phyloP scores from a whole-genome alignment of 495 filamentous ascomycete genomes.

The Neurospora sp. region DNA sequence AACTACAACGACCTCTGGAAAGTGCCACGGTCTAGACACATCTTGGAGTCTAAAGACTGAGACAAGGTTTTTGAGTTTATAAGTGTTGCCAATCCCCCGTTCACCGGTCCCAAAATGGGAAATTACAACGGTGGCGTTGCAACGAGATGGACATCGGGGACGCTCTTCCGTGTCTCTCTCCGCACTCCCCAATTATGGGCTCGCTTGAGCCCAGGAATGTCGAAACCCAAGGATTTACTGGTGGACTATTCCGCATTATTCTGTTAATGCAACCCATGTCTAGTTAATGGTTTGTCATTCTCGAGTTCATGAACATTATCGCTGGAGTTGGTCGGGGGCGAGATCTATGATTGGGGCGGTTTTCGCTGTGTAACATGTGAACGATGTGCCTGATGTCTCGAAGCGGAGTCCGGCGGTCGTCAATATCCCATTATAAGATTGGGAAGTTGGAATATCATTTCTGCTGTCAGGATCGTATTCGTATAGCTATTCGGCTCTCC shows the following conservation, averaged over 20 bases:
- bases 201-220: neutral
- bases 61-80: neutral
- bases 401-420: neutral
- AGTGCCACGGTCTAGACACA: neutral
- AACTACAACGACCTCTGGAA: neutral
- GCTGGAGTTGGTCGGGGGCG: neutral
- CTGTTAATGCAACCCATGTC: neutral
- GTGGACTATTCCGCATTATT: neutral
- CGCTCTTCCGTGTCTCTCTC: neutral
- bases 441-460: neutral
- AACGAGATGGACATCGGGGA: neutral
- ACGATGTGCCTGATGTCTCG: neutral
- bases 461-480: neutral
- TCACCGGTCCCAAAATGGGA: neutral
- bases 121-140: neutral
- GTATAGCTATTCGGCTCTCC: neutral
- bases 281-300: neutral
- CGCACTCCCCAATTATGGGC: neutral
- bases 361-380: neutral
- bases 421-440: neutral
- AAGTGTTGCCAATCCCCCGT: neutral
- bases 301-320: neutral
- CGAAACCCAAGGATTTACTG: neutral
- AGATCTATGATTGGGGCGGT: neutral
- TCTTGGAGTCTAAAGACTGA: neutral